Conservation (phyloP, 305 asterid genomes). For the Fraxinus floribunda region DNA sequence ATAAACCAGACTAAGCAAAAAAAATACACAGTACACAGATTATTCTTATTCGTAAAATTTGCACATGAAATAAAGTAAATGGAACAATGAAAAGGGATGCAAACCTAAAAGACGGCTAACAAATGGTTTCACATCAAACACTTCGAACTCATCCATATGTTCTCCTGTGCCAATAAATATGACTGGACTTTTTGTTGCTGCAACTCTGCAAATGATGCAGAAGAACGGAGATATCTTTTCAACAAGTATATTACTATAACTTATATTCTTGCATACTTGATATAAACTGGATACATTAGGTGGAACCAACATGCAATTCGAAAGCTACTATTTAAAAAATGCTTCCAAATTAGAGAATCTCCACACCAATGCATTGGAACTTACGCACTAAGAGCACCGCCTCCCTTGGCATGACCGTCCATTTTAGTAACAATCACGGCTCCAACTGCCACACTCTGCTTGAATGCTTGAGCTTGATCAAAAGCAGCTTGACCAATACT, state of each 20-base stretch:
- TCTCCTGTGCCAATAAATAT: conserved; percentile 97
- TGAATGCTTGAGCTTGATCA: conserved; percentile 97
- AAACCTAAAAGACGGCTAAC: conserved; percentile 94
- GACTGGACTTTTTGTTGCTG: conserved; percentile 95
- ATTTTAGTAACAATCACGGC: conserved; percentile 93
- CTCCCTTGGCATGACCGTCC: conserved; percentile 99
- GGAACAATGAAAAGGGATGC: conserved; percentile 16
- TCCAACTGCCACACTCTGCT: conserved; percentile 93
- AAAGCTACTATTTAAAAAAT: conserved; percentile 9
- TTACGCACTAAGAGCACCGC: conserved; percentile 99
- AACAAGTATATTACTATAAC: neutral
- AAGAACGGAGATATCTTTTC: conserved; percentile 19
- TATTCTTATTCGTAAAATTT: neutral
- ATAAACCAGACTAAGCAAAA: neutral
- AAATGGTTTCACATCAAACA: conserved; percentile 90
- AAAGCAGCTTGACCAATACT: conserved; percentile 98
- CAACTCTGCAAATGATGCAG: conserved; percentile 64
- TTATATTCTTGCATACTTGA: neutral
- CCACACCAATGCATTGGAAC: conserved; percentile 32
- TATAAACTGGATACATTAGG: neutral
- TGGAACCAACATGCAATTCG: conserved; percentile 8
- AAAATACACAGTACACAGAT: neutral
- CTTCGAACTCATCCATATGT: conserved; percentile 96
- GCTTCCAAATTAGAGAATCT: neutral
- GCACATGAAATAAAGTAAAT: conserved; percentile 5